A percentile compares a stretch with the other conserved stretches of the same genome.
Evolutionary conservation across 805 yeast genomes (phyloP).

Genomic region (Candida silvatica): DNA sequence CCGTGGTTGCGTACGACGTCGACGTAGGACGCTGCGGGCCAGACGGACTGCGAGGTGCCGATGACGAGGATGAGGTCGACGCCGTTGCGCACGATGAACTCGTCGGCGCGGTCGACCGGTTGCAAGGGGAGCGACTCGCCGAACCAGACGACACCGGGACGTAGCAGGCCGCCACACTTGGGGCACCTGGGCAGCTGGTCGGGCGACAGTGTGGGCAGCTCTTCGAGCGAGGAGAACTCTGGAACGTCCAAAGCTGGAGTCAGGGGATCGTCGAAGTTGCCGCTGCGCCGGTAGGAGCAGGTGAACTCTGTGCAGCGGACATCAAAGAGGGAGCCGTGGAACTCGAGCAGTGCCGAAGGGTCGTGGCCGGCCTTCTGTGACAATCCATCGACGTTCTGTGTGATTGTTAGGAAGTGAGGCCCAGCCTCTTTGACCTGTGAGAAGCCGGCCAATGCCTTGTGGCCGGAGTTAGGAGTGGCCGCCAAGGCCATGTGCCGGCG

Average conservation of each 20-base stretch:
- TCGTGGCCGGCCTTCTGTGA: slow-evolving; percentile 59
- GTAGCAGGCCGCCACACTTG: slow-evolving; percentile 52
- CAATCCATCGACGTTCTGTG: slow-evolving; percentile 81
- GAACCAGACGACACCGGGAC: slow-evolving; percentile 94
- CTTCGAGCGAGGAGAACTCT: slow-evolving; percentile 6
- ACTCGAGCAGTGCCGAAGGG: slow-evolving; percentile 42
- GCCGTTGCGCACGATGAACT: slow-evolving; percentile 44
- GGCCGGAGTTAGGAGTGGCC: slow-evolving; percentile 71
- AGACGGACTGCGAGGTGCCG: slow-evolving; percentile 78
- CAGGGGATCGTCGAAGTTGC: slow-evolving; percentile 49
- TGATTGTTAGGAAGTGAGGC: slow-evolving; percentile 52
- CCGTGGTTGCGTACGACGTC: slow-evolving; percentile 66
- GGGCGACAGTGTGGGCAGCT: slow-evolving; percentile 32
- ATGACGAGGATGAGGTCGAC: slow-evolving; percentile 75
- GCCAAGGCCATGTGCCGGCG: slow-evolving; percentile 55
- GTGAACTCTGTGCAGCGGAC: slow-evolving; percentile 67
- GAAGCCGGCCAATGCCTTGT: slow-evolving; percentile 56
- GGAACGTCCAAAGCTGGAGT: slow-evolving; percentile 26
- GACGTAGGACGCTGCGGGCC: slow-evolving; percentile 91
- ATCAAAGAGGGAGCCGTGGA: slow-evolving; percentile 75
- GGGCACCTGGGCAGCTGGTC: slow-evolving; percentile 71
- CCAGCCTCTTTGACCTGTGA: too few relatives aligned
- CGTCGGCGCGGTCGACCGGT: slow-evolving; percentile 60
- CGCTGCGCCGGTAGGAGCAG: slow-evolving; percentile 54
- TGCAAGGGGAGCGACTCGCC: slow-evolving; percentile 77